These are phyloP conservation scores for Alopecurus myosuroides DNA, from an alignment of 176 grass and related monocot genomes.

Conservation along the genomic window DNA sequence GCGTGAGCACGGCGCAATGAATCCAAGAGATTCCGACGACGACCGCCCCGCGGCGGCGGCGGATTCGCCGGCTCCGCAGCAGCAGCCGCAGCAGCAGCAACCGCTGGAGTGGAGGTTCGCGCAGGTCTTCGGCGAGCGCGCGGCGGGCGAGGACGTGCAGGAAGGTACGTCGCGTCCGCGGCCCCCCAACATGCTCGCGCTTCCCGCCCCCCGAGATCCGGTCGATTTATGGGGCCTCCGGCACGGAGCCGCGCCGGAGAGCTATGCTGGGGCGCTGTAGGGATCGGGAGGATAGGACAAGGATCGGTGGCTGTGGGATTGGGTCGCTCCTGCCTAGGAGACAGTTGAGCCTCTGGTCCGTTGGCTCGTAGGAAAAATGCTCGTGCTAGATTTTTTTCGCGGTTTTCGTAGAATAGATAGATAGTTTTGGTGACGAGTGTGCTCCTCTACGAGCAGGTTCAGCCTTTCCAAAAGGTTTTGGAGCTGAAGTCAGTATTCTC, in stretches of 20 bases:
- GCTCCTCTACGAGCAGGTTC: not conserved
- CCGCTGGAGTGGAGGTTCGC: conserved; percentile 77
- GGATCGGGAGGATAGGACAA: conserved; percentile 1
- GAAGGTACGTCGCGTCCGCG: conserved; percentile 51
- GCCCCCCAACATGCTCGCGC: not conserved
- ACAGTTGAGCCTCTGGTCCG: not conserved
- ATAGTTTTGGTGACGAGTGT: not conserved
- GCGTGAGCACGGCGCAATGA: conserved; percentile 55
- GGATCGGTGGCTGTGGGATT: conserved; percentile 11
- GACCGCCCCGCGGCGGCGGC: conserved; percentile 17
- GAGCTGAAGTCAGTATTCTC: not conserved
- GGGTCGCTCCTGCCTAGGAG: not conserved
- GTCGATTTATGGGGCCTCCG: conserved; percentile 19
- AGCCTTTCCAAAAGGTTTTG: not conserved
- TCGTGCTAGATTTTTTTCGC: not conserved
- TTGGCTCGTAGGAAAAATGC: conserved; percentile 26
- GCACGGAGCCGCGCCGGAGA: not conserved
- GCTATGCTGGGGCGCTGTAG: not conserved
- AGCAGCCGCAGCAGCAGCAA: conserved; percentile 25
- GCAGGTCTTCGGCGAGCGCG: conserved; percentile 89
- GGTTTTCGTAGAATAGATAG: not conserved
- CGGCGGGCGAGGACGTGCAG: conserved; percentile 84
- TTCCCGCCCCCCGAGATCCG: conserved; percentile 39
- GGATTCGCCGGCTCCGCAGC: not conserved
- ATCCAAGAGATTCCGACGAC: conserved; percentile 35